These are phyloP conservation scores for Pugionium cornutum DNA, from an alignment of 345 rosid species.

Conservation along the genomic window DNA sequence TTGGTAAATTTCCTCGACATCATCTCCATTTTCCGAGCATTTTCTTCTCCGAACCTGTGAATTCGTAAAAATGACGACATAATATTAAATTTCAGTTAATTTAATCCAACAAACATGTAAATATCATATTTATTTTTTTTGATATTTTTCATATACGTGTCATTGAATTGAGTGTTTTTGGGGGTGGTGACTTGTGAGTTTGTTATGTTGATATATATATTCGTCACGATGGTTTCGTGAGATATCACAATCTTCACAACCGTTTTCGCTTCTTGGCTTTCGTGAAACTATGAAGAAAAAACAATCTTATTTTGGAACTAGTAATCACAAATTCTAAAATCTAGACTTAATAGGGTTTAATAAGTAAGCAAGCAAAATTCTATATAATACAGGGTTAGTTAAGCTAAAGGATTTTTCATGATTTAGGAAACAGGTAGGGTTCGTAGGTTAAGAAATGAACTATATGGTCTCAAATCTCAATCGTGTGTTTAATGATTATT, in stretches of 20 bases:
- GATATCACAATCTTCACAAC: constrained; percentile 43
- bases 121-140: not conserved
- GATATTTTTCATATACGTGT: constrained; percentile 30
- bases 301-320: constrained; percentile 32
- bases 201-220: constrained; percentile 34
- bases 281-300: constrained; percentile 36
- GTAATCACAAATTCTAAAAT: constrained; percentile 2
- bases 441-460: constrained; percentile 11
- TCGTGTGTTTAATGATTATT: constrained; percentile 18
- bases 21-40: constrained; percentile 53
- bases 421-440: constrained; percentile 22
- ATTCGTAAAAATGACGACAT: not conserved
- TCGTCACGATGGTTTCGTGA: constrained; percentile 73
- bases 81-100: not conserved
- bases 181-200: constrained; percentile 42
- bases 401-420: constrained; percentile 5
- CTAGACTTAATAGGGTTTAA: constrained; percentile 1
- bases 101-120: constrained; percentile 24
- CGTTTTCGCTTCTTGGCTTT: constrained; percentile 47
- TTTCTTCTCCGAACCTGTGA: constrained; percentile 58
- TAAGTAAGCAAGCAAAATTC: not conserved
- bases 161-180: constrained; percentile 25
- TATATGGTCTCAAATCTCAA: constrained; percentile 33
- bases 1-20: constrained; percentile 56
- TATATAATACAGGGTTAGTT: constrained; percentile 3